These are phyloP conservation scores for Clitopilus hobsonii DNA, from an alignment of 768 basidiomycete genomes.

Conservation along the genomic window DNA sequence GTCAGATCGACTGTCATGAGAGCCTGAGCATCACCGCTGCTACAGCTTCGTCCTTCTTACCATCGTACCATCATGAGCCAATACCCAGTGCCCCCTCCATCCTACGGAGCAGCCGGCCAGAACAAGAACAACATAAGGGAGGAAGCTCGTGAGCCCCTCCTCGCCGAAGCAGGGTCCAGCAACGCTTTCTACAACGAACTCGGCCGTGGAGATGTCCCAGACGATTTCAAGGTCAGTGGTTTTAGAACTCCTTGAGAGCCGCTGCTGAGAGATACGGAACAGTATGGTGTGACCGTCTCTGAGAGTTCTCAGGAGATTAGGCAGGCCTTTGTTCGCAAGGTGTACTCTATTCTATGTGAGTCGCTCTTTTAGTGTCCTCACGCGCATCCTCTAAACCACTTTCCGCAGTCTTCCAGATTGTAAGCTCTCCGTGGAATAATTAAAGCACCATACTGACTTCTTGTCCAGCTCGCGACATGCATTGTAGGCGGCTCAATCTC, in stretches of 20 bases:
- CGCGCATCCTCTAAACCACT: conserved; percentile 3
- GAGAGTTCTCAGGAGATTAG: conserved; percentile 78
- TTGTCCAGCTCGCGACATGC: conserved; percentile 60
- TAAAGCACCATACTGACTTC: neutral
- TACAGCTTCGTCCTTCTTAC: neutral
- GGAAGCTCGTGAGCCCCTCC: conserved; percentile 48
- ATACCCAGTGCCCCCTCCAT: conserved; percentile 59
- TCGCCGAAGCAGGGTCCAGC: conserved; percentile 38
- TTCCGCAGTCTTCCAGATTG: conserved; percentile 64
- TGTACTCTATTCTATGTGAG: conserved; percentile 86
- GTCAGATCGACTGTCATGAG: neutral
- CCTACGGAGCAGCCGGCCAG: conserved; percentile 43
- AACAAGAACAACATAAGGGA: conserved; percentile 25
- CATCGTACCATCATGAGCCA: conserved; percentile 45
- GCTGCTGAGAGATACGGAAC: neutral
- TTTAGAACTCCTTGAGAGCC: conserved; percentile 6
- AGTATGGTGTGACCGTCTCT: conserved; percentile 81
- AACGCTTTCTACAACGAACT: conserved; percentile 68
- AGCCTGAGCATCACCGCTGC: neutral
- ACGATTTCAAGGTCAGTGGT: conserved; percentile 84
- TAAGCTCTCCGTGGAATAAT: conserved; percentile 25
- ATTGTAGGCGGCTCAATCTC: conserved; percentile 72
- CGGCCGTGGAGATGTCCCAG: conserved; percentile 68
- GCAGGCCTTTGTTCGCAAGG: conserved; percentile 85
- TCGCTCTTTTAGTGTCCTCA: conserved; percentile 10